phyloP scores from a whole-genome alignment of 2,329 filamentous ascomycete genomes.

The Pezicula rhizophila region DNA sequence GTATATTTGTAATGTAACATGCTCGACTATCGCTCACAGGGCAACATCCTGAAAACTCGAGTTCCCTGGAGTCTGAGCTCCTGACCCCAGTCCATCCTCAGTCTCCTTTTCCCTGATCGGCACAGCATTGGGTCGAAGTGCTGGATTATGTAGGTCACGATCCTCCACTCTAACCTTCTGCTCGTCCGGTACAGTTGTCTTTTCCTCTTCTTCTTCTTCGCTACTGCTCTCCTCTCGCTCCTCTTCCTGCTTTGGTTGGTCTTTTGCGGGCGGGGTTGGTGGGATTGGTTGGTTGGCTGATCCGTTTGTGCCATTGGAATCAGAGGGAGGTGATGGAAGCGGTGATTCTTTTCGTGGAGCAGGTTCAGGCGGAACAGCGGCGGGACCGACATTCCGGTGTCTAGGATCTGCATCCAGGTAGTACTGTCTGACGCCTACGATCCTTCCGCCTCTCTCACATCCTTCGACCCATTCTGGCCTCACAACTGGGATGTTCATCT shows the following conservation, averaged over 20 bases:
- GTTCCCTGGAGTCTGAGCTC: slow-evolving; percentile 43
- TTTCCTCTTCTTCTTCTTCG: slow-evolving; percentile 22
- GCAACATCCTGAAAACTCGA: slow-evolving; percentile 60
- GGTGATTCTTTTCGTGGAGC: slow-evolving; percentile 12
- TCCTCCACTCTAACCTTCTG: slow-evolving; percentile 49
- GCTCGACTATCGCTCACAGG: slow-evolving; percentile 32
- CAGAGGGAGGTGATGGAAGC: slow-evolving; percentile 14
- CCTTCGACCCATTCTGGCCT: slow-evolving; percentile 95
- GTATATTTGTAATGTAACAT: slow-evolving; percentile 6
- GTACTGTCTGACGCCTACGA: slow-evolving; percentile 91
- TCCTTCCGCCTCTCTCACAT: slow-evolving; percentile 88
- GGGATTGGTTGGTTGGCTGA: slow-evolving; percentile 13
- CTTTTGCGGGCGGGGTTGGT: slow-evolving; percentile 25
- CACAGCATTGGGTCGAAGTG: slow-evolving; percentile 33
- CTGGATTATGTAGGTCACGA: slow-evolving; percentile 44
- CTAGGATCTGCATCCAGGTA: slow-evolving; percentile 76
- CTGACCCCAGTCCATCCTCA: slow-evolving; percentile 25
- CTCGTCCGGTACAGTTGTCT: slow-evolving; percentile 33
- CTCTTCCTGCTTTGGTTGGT: slow-evolving; percentile 17
- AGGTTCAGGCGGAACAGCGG: slow-evolving; percentile 8
- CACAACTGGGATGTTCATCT: slow-evolving; percentile 97
- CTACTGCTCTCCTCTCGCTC: slow-evolving; percentile 16
- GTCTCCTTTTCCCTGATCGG: slow-evolving; percentile 20
- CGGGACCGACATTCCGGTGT: slow-evolving; percentile 24
- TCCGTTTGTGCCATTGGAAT: slow-evolving; percentile 18